Conservation (phyloP, 2,329 filamentous ascomycete genomes). For the Tolypocladium pustulatum region DNA sequence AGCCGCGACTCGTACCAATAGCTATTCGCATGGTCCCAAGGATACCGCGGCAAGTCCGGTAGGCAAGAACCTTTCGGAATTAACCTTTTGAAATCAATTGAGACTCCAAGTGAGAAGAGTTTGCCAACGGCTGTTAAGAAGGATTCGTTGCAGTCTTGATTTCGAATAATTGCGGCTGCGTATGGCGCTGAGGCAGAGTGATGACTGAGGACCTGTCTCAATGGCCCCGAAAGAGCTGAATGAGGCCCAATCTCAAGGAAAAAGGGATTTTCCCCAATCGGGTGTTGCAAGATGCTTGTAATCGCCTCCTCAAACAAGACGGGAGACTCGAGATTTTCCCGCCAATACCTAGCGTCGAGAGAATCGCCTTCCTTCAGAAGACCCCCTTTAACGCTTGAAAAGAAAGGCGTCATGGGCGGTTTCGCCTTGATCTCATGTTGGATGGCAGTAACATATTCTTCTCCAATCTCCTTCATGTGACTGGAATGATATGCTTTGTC, state of each 20-base stretch:
- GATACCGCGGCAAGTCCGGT: conserved; percentile 7
- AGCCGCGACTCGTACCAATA: conserved; percentile 7
- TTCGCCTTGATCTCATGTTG: no score
- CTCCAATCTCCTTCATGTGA: conserved; percentile 4
- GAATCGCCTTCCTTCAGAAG: no score
- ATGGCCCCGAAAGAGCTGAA: conserved; percentile 8
- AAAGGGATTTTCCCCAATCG: conserved; percentile 1
- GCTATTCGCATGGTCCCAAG: conserved; percentile 5
- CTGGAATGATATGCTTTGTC: no score
- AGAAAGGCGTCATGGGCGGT: no score
- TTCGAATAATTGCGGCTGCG: conserved; percentile 3
- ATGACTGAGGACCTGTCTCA: conserved; percentile 6
- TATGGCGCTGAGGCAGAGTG: background rate
- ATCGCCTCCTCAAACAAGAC: conserved; percentile 5
- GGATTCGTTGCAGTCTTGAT: background rate
- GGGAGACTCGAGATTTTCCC: no score
- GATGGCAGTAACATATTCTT: background rate
- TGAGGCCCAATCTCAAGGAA: conserved; percentile 12
- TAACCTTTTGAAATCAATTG: conserved; percentile 2
- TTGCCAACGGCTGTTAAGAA: conserved; percentile 5
- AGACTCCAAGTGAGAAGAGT: conserved; percentile 1
- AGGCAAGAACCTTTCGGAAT: background rate
- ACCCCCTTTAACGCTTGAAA: no score
- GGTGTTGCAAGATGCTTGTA: background rate
- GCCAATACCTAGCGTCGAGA: conserved; percentile 3